Conservation (phyloP, 2,329 filamentous ascomycete species). For the Corinectria fuckeliana region DNA sequence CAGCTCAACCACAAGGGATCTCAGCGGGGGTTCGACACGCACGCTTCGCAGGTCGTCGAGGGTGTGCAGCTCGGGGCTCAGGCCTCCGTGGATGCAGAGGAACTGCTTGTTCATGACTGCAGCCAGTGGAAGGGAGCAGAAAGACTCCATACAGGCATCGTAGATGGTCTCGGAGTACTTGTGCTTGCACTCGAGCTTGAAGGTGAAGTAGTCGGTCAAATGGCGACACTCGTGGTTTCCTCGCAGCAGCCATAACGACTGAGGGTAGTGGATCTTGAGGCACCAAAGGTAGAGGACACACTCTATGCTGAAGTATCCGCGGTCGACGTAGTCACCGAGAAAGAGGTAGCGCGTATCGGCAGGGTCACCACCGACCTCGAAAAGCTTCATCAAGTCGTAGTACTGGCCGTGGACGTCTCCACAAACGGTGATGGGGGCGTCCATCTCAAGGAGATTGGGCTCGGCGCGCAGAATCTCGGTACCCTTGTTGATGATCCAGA, state of each 20-base stretch:
- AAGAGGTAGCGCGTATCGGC: conserved; percentile 97
- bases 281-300: conserved; percentile 98
- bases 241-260: conserved; percentile 94
- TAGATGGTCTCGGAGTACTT: conserved; percentile 98
- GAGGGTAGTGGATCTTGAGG: conserved; percentile 98
- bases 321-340: conserved; percentile 95
- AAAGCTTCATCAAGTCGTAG: conserved; percentile 99
- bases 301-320: conserved; percentile 99
- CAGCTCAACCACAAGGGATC: background rate
- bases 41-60: conserved; percentile 92
- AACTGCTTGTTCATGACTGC: conserved; percentile 99
- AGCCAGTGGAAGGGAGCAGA: conserved; percentile 90
- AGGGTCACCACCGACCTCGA: conserved; percentile 96
- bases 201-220: conserved; percentile 99
- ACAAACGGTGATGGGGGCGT: conserved; percentile 97
- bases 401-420: conserved; percentile 99
- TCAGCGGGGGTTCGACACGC: conserved; percentile 43
- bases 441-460: conserved; percentile 98
- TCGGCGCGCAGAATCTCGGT: conserved; percentile 87
- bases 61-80: conserved; percentile 95
- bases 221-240: conserved; percentile 99
- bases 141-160: conserved; percentile 98
- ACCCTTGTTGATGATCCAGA: conserved; percentile 91
- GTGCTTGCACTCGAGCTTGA: conserved; percentile 99
- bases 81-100: conserved; percentile 94